Percentiles rank a stretch among this genome's conserved stretches.
These are phyloP conservation scores for sorghum (Sorghum bicolor) DNA, from an alignment of 176 grass and related monocot species.

Conservation along the genomic window DNA sequence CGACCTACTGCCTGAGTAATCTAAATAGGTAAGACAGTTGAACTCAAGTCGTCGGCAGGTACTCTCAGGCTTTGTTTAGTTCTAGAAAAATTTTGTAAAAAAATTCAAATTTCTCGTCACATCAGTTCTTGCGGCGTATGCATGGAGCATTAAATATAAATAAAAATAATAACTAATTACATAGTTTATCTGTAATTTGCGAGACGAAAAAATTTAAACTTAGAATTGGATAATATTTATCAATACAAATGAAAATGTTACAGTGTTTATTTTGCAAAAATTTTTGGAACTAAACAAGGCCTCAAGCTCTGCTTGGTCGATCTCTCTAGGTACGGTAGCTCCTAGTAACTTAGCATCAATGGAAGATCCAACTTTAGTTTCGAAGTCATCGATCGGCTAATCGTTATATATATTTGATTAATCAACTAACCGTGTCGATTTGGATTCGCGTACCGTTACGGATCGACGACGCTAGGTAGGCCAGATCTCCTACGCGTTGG, in stretches of 20 bases:
- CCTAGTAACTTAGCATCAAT: conserved; percentile 6
- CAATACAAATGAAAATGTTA: too few relatives aligned
- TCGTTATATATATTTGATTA: neutral
- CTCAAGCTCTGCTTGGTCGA: neutral
- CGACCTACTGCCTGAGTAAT: neutral
- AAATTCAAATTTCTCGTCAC: too few relatives aligned
- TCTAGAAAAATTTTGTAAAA: too few relatives aligned
- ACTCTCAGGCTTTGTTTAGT: neutral
- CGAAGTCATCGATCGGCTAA: neutral
- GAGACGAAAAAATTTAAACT: too few relatives aligned
- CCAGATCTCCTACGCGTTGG: conserved; percentile 9
- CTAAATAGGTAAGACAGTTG: neutral
- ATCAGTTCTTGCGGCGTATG: too few relatives aligned
- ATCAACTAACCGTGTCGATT: neutral
- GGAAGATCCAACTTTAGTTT: neutral
- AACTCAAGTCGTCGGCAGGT: neutral
- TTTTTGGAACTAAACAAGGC: too few relatives aligned
- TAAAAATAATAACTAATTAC: too few relatives aligned
- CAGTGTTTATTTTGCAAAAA: too few relatives aligned
- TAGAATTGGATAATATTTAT: too few relatives aligned
- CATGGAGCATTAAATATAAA: too few relatives aligned
- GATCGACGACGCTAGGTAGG: neutral
- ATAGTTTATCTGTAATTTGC: too few relatives aligned
- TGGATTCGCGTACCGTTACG: neutral
- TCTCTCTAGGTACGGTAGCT: neutral